Evolutionary conservation across 164 flowering plant species (phyloP).

Genomic region (Litsea cubeba): DNA sequence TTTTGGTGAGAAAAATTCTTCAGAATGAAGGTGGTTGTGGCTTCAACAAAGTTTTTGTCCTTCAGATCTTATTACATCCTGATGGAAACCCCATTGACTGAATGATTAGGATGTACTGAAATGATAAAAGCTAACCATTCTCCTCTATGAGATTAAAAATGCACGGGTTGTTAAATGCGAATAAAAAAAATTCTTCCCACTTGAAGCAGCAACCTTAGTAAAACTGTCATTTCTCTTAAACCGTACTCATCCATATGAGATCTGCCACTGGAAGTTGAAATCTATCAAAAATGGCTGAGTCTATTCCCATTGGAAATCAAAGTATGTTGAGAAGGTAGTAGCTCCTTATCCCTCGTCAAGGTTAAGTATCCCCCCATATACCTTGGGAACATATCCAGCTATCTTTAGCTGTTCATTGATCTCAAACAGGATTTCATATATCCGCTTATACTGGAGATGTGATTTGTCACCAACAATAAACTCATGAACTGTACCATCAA

Average conservation of each 20-base stretch:
- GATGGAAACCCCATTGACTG: not conserved
- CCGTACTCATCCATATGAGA: not conserved
- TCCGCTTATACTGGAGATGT: constrained; percentile 26
- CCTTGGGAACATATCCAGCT: constrained; percentile 19
- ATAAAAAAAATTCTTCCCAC: not conserved
- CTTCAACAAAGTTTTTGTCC: not conserved
- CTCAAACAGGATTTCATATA: constrained; percentile 29
- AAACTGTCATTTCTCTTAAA: not conserved
- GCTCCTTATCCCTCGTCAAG: constrained; percentile 11
- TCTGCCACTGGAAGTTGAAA: not conserved
- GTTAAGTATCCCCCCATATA: constrained; percentile 11
- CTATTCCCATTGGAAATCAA: not conserved
- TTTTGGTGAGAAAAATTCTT: not conserved
- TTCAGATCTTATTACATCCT: not conserved
- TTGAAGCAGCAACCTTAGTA: not conserved
- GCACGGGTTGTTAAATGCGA: not conserved
- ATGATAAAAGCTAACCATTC: not conserved
- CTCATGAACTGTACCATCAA: constrained; percentile 38
- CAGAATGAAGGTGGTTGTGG: not conserved
- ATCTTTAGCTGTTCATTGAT: constrained; percentile 28
- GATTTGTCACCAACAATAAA: constrained; percentile 49
- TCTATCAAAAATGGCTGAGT: not conserved
- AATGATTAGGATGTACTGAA: not conserved
- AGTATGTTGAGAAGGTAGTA: not conserved
- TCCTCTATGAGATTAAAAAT: not conserved